phyloP scores from a whole-genome alignment of 2,329 filamentous ascomycete species.

The Pseudocercospora macadamiae region DNA sequence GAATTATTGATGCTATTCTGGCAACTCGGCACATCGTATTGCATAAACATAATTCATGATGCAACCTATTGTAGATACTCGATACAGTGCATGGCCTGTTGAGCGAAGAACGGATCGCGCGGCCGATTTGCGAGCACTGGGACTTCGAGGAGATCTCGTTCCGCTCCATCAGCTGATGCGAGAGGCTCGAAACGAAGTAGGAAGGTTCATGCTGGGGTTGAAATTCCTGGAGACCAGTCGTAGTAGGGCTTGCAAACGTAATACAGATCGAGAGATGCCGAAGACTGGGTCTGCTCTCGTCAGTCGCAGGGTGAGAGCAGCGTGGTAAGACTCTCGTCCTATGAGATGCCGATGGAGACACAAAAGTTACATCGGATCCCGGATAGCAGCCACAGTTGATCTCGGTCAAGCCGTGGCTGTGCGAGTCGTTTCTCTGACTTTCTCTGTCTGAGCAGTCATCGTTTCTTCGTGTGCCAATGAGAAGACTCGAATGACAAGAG shows the following conservation, averaged over 20 bases:
- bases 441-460: no score
- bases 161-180: not conserved
- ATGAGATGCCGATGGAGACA: not conserved
- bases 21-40: not conserved
- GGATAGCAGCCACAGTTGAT: constrained; percentile 6
- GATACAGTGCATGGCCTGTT: no score
- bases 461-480: not conserved
- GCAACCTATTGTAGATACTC: not conserved
- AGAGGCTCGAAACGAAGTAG: not conserved
- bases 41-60: not conserved
- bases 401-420: constrained; percentile 4
- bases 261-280: not conserved
- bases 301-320: not conserved
- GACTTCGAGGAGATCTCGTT: not conserved
- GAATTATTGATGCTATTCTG: constrained; percentile 1
- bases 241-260: not conserved
- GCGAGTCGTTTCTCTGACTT: not conserved
- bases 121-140: not conserved
- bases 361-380: not conserved
- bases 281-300: not conserved
- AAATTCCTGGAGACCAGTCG: not conserved
- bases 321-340: not conserved
- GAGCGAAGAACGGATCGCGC: no score
- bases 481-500: not conserved
- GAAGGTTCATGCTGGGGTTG: not conserved